These are phyloP conservation scores for Zygoascus bituminiphila DNA, from an alignment of 805 yeast species.

Conservation along the genomic window DNA sequence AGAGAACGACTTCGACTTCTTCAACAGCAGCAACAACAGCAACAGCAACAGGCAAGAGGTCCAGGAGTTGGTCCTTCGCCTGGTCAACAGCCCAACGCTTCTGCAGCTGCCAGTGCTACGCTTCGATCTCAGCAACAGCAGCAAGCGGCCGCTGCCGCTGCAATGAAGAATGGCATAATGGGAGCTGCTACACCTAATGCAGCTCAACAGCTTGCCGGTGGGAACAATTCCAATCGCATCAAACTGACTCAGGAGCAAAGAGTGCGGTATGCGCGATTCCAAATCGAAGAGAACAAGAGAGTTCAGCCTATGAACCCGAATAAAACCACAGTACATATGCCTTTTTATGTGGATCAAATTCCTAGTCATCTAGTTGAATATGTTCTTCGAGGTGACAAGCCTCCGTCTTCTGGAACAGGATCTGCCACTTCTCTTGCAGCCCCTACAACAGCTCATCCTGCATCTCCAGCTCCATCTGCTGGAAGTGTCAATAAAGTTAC, in stretches of 20 bases:
- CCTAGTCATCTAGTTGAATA: background rate
- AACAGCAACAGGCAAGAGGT: conserved; percentile 11
- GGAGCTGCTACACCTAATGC: conserved; percentile 8
- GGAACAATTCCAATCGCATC: conserved; percentile 16
- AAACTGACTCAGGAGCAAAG: conserved; percentile 5
- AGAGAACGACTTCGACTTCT: conserved; percentile 43
- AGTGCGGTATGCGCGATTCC: conserved; percentile 1
- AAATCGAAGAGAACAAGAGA: conserved; percentile 1
- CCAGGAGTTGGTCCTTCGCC: conserved; percentile 11
- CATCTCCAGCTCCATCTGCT: conserved; percentile 1
- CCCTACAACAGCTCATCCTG: conserved; percentile 5
- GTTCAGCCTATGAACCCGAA: background rate
- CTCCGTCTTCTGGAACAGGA: background rate
- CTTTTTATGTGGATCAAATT: conserved; percentile 1
- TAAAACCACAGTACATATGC: conserved; percentile 1
- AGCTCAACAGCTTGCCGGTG: conserved; percentile 4
- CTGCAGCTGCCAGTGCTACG: background rate
- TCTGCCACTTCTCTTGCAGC: conserved; percentile 3
- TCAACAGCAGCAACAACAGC: conserved; percentile 17
- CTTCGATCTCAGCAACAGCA: conserved; percentile 6
- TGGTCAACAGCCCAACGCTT: background rate
- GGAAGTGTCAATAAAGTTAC: background rate
- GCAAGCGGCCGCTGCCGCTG: too few relatives aligned
- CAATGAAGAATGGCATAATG: conserved; percentile 1
- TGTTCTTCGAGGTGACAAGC: conserved; percentile 3